Conservation (phyloP, 495 filamentous ascomycete genomes). For the Neurospora intermedia region DNA sequence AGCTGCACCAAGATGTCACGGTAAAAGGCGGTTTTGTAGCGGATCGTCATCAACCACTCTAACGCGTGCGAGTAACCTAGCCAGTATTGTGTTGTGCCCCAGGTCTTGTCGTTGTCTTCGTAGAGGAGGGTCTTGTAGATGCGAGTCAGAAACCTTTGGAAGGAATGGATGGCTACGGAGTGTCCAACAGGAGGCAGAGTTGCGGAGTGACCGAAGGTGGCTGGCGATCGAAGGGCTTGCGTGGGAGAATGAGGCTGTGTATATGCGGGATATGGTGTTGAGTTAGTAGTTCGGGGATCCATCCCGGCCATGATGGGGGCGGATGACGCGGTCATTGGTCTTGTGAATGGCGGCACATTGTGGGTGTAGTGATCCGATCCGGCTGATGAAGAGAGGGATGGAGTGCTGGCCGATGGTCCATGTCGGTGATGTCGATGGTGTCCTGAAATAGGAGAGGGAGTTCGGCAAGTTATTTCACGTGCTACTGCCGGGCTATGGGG, state of each 20-base stretch:
- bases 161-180: not conserved
- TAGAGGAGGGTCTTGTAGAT: constrained; percentile 11
- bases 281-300: not conserved
- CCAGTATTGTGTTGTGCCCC: constrained; percentile 19
- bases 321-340: not conserved
- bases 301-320: not conserved
- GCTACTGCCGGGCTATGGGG: not conserved
- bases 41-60: constrained; percentile 14
- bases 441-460: constrained; percentile 8
- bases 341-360: not conserved
- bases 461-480: constrained; percentile 10
- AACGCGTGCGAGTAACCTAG: constrained; percentile 6
- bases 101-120: constrained; percentile 14
- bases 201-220: not conserved
- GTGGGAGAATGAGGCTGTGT: not conserved
- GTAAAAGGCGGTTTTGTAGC: constrained; percentile 12
- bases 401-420: not conserved
- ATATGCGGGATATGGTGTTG: not conserved
- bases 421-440: not conserved
- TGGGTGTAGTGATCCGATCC: not conserved
- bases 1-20: not conserved
- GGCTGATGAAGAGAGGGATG: not conserved
- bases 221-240: not conserved
- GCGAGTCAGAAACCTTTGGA: constrained; percentile 6
- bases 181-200: not conserved